Percentiles rank a stretch among this genome's conserved stretches.
phyloP scores from a whole-genome alignment of 2,329 filamentous ascomycete genomes.

The Sphaerulina musiva region DNA sequence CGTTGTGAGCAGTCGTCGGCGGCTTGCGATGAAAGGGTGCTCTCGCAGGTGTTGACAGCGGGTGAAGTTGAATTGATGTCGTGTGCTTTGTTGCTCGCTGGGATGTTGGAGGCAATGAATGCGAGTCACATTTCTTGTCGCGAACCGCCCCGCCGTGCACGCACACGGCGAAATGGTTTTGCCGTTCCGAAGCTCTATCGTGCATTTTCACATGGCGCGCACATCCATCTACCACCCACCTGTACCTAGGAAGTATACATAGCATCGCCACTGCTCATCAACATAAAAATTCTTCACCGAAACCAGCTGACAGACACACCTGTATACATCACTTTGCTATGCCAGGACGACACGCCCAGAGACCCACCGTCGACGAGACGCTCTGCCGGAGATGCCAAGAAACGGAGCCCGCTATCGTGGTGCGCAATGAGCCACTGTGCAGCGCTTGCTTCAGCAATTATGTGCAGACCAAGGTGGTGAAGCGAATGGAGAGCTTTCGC shows the following conservation, averaged over 20 bases:
- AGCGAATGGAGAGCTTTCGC: conserved; percentile 64
- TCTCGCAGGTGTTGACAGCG: neutral
- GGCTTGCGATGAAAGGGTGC: conserved; percentile 3
- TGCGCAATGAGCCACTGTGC: conserved; percentile 57
- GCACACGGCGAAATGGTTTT: too few relatives aligned
- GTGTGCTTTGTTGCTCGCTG: neutral
- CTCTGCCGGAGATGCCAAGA: conserved; percentile 54
- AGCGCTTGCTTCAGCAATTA: conserved; percentile 71
- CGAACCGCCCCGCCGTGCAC: neutral
- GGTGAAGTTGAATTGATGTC: neutral
- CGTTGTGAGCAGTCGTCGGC: neutral
- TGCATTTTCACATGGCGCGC: too few relatives aligned
- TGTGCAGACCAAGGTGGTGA: conserved; percentile 69
- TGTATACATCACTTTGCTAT: conserved; percentile 9
- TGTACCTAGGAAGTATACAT: too few relatives aligned
- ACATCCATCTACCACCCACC: too few relatives aligned
- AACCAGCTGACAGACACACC: too few relatives aligned
- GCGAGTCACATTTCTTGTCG: neutral
- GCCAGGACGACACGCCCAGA: conserved; percentile 22
- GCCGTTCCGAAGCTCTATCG: too few relatives aligned
- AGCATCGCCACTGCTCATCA: too few relatives aligned
- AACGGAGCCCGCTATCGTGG: conserved; percentile 45
- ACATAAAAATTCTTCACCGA: too few relatives aligned
- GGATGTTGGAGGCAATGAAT: neutral
- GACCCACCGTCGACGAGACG: conserved; percentile 17